Conservation (phyloP, 1,139 yeast species). For the Candida freyschussii region DNA sequence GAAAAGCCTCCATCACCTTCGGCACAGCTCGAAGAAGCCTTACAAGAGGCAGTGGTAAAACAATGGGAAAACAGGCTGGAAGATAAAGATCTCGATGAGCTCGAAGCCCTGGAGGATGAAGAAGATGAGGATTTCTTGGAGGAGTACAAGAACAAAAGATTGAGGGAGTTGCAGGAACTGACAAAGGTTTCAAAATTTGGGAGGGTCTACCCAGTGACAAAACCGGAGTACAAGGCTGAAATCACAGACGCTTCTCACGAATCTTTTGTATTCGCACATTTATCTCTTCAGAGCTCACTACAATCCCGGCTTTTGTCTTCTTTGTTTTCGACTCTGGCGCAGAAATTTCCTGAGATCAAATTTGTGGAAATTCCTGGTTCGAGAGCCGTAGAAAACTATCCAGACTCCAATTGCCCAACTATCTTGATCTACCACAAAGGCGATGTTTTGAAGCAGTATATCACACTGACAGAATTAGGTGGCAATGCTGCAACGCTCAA, state of each 20-base stretch:
- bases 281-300: slow-evolving; percentile 58
- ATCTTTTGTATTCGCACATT: slow-evolving; percentile 66
- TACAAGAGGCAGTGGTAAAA: slow-evolving; percentile 71
- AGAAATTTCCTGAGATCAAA: slow-evolving; percentile 71
- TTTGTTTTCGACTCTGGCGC: slow-evolving; percentile 47
- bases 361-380: slow-evolving; percentile 86
- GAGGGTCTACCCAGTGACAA: slow-evolving; percentile 65
- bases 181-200: slow-evolving; percentile 69
- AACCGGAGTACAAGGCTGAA: slow-evolving; percentile 83
- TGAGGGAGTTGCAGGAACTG: slow-evolving; percentile 63
- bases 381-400: slow-evolving; percentile 89
- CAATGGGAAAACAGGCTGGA: slow-evolving; percentile 61
- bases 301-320: slow-evolving; percentile 71
- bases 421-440: slow-evolving; percentile 72
- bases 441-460: slow-evolving; percentile 69
- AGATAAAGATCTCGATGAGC: slow-evolving; percentile 67
- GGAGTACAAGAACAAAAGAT: slow-evolving; percentile 67
- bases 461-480: slow-evolving; percentile 77
- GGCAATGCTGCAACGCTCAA: slow-evolving; percentile 67
- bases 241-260: slow-evolving; percentile 73
- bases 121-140: slow-evolving; percentile 77
- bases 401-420: slow-evolving; percentile 88
- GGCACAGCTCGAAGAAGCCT: slow-evolving; percentile 77
- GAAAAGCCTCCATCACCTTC: slow-evolving; percentile 89
- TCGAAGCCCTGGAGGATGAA: slow-evolving; percentile 74